Evolutionary conservation across 2,329 filamentous ascomycete genomes (phyloP), one percentile per base, ranked within the genome.

Genomic region (Aschersonia sp.): DNA sequence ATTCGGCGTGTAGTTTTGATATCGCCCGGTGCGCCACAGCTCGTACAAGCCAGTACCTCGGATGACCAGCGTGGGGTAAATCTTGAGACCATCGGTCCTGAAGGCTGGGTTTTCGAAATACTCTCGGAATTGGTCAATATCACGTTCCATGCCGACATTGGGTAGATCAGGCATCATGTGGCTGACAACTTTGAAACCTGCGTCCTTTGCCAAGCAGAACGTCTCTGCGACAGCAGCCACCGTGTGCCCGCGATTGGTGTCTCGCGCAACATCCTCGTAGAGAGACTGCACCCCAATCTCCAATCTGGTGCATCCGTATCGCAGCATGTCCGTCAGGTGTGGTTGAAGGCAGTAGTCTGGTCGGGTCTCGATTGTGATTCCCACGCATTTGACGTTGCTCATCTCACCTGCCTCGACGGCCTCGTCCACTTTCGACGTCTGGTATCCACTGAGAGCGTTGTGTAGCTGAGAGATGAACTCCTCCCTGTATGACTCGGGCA

Each of bases 81-180:
- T 97, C 66, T 98, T 98, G 46, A 98, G 72, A 1, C 94, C 92
- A 60, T 98, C 92, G 1, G 94, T 98, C 50, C 92, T 78, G 70
- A 98, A 98, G 42, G 81, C 87, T 1, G 92, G 92, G 62, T 88
- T 97, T 61, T 95, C 88, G 58, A 98, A 98, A 64, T 98, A 98
- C 62, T 98, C 94, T 53, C 87, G 78, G 66, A 98, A 98, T 57
- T 98, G 92, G 60, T 94, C 89, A 42, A 98, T 73, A 61, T 98
- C 92, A 57, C 92, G 83, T 67, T 98, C 94, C 85, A 97, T 95
- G 49, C 92, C 92, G 2, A 98, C 92, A 58, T 98, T 98, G 4
- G 92, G 92, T 44, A 98, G 68, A 62, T 98, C 92, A 1, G 92
- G 92, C 92, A 98, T 98, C 92, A 98, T 98, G 68, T 98, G 92